Base-by-base conservation (phyloP, 805 yeast species). In the Cyberlindnera maclurae region DNA sequence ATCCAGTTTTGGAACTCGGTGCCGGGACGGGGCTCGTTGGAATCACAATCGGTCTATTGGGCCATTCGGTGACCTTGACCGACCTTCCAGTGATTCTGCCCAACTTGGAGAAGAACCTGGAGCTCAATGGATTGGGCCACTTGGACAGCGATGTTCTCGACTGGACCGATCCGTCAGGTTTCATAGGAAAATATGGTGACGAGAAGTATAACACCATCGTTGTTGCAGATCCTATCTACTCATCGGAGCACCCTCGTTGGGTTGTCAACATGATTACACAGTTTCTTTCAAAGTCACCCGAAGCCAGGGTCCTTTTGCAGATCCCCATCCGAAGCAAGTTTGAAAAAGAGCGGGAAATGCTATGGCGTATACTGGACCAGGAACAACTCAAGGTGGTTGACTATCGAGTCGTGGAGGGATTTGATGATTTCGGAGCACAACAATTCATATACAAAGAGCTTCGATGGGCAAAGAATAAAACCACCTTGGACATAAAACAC, bases 1-100 rank as follows among this genome's bases (percentile, higher is more conserved):
- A 54, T 29, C 70, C 57, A 4, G 51, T 39, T 17, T 56, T 84
- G 22, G 98, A 90, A 52, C 63, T 93, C n/a, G 98, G 98, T 0
- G 70, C 97, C 0, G 98, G 98, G 0, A 93, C 98, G 0, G 98
- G 98, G 0, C 65, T 90, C 12, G 82, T 80, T 3, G 97, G 97
- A 0, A 82, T 93, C 27, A 68, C 79, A 0, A 68, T 84, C 40
- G 74, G 73, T 1, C 41, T 67, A 8, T 50, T 80, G 5, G 87
- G 87, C 0, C 55, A 42, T 33, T 36, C 39, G 3, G 41, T 56
- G 58, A 34, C 40, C 0, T 57, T 87, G 17, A 89, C 97, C 0
- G 98, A 90, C 57, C 63, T 93, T 35, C 77, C 78, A 0, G 93
- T 79, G 36, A 89, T 90, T 31, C 68, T 82, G 0, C 74, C 75